These are phyloP conservation scores for Chlamydomonas schloesseri DNA, from an alignment of 139 green algal genomes.

Conservation along the genomic window DNA sequence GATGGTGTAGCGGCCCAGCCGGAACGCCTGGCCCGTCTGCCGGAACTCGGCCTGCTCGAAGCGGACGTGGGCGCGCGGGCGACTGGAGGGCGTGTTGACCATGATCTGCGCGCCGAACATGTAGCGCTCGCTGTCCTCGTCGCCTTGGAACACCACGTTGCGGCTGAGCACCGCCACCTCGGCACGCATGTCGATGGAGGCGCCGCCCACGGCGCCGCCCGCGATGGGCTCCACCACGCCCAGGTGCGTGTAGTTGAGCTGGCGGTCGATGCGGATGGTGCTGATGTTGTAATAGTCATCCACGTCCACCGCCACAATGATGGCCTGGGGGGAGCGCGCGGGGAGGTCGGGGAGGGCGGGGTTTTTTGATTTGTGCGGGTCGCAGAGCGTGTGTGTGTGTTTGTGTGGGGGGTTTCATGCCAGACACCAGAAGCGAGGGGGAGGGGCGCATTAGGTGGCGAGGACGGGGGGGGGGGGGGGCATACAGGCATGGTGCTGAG, in stretches of 20 bases:
- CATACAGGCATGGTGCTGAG: too few relatives aligned
- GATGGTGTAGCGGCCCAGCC: constrained; percentile 72
- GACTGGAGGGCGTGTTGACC: constrained; percentile 40
- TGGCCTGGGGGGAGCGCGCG: too few relatives aligned
- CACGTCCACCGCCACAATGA: constrained; percentile 1
- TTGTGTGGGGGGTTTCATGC: too few relatives aligned
- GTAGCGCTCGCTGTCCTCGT: background rate
- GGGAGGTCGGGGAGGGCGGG: too few relatives aligned
- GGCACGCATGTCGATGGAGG: constrained; percentile 66
- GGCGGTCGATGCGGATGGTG: constrained; percentile 37
- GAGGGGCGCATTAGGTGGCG: too few relatives aligned
- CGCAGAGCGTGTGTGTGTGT: too few relatives aligned
- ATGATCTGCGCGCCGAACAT: constrained; percentile 64
- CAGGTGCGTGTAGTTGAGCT: constrained; percentile 67
- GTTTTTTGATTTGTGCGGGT: too few relatives aligned
- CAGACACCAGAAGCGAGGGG: too few relatives aligned
- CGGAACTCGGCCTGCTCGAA: constrained; percentile 37
- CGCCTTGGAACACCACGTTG: constrained; percentile 52
- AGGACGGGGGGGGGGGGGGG: too few relatives aligned
- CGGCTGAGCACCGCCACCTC: constrained; percentile 68
- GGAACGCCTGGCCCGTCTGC: constrained; percentile 60
- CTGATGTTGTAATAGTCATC: constrained; percentile 6
- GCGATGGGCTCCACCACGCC: constrained; percentile 42
- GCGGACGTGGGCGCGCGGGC: background rate
- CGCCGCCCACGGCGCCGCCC: background rate